Conservation (phyloP, 1,139 yeast species). For the Debaryomycetaceae sp. region DNA sequence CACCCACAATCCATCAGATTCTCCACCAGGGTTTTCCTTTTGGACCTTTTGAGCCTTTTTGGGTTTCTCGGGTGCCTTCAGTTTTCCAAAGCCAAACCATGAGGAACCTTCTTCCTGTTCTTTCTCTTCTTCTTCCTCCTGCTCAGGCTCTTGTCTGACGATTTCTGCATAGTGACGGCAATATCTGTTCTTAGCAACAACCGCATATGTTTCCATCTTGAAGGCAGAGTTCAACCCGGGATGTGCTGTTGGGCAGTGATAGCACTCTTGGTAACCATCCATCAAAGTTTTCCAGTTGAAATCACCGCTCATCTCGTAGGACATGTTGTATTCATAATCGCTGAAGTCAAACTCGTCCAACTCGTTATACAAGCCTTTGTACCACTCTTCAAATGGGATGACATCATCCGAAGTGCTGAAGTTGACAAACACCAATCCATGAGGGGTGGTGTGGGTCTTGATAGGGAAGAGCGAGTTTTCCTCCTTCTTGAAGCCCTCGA, state of each 20-base stretch:
- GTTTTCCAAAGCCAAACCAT: constrained; percentile 52
- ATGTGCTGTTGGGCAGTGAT: constrained; percentile 66
- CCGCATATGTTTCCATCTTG: constrained; percentile 62
- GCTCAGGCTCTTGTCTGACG: constrained; percentile 13
- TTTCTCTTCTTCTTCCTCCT: constrained; percentile 8
- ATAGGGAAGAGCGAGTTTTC: constrained; percentile 55
- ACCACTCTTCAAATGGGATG: constrained; percentile 51
- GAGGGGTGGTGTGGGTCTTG: constrained; percentile 50
- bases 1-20: constrained; percentile 59
- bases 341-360: constrained; percentile 54
- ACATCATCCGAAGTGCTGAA: constrained; percentile 33
- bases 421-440: constrained; percentile 56
- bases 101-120: constrained; percentile 21
- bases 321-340: constrained; percentile 63
- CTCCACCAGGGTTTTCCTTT: constrained; percentile 52
- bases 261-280: constrained; percentile 68
- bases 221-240: constrained; percentile 57
- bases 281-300: constrained; percentile 65
- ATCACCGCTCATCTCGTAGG: constrained; percentile 60
- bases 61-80: constrained; percentile 18
- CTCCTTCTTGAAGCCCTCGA: constrained; percentile 54
- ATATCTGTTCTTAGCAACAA: constrained; percentile 54
- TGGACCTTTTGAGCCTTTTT: constrained; percentile 9
- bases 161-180: constrained; percentile 51
- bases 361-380: constrained; percentile 46